Conservation (phyloP, 2,329 filamentous ascomycete species). For the Talaromyces sp. region DNA sequence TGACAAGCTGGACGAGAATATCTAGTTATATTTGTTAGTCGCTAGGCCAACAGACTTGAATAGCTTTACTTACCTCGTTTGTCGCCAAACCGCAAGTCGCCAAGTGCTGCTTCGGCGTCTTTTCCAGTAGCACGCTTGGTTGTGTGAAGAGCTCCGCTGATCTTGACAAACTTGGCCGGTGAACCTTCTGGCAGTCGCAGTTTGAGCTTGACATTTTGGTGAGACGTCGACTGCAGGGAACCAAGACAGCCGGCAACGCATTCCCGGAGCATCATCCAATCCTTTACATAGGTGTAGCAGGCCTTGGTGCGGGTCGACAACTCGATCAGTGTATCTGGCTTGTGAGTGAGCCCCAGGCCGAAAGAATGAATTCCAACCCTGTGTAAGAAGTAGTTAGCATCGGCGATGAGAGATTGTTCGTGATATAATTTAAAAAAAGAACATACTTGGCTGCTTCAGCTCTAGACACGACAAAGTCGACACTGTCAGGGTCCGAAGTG, state of each 20-base stretch:
- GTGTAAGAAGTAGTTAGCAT: conserved; percentile 20
- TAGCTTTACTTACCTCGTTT: conserved; percentile 56
- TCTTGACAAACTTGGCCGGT: conserved; percentile 97
- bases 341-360: conserved; percentile 91
- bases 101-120: conserved; percentile 87
- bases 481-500: conserved; percentile 87
- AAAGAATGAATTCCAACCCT: conserved; percentile 95
- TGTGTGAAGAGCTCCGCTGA: conserved; percentile 91
- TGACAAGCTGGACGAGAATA: conserved; percentile 88
- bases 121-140: conserved; percentile 93
- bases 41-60: background rate
- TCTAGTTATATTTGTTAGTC: conserved; percentile 47
- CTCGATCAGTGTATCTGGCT: conserved; percentile 98
- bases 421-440: background rate
- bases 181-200: conserved; percentile 92
- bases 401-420: background rate
- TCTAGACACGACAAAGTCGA: conserved; percentile 94
- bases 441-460: conserved; percentile 93
- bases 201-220: conserved; percentile 96
- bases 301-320: conserved; percentile 92
- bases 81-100: conserved; percentile 91
- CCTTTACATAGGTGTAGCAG: conserved; percentile 96
- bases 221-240: conserved; percentile 87
- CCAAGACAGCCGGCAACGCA: conserved; percentile 91
- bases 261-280: conserved; percentile 99